Evolutionary conservation across 306 rosid genomes (phyloP).

Genomic region (Crotalaria pallida): DNA sequence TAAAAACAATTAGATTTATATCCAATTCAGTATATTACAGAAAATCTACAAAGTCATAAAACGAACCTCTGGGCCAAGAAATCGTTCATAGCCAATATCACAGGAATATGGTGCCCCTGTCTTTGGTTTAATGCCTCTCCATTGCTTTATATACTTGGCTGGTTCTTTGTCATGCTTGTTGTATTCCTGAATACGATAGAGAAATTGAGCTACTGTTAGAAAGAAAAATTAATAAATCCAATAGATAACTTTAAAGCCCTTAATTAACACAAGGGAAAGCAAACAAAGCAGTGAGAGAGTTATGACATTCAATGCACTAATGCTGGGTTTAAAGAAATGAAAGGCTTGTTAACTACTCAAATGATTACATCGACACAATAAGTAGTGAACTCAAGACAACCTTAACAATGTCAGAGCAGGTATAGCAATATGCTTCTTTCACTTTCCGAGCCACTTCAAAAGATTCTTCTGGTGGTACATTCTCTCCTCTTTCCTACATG

Average conservation of each 20-base stretch:
- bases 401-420: conserved; percentile 97
- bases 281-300: neutral
- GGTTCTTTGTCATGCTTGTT: conserved; percentile 98
- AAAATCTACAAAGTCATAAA: conserved; percentile 4
- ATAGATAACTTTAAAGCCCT: conserved; percentile 5
- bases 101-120: conserved; percentile 97
- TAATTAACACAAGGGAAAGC: neutral
- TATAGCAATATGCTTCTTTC: conserved; percentile 94
- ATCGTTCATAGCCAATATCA: conserved; percentile 97
- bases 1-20: neutral
- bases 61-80: conserved; percentile 98
- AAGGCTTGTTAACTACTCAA: neutral
- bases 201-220: conserved; percentile 27
- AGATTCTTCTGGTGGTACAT: conserved; percentile 92
- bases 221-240: conserved; percentile 1
- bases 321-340: conserved; percentile 9
- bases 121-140: conserved; percentile 98
- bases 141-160: conserved; percentile 79
- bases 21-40: conserved; percentile 3
- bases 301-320: neutral
- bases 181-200: conserved; percentile 56
- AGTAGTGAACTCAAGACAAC: conserved; percentile 31
- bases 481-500: conserved; percentile 98
- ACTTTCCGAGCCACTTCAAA: conserved; percentile 98
- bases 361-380: neutral